These are phyloP conservation scores for Cryphonectria parasitica DNA, from an alignment of 2,329 filamentous ascomycete genomes.

Conservation along the genomic window DNA sequence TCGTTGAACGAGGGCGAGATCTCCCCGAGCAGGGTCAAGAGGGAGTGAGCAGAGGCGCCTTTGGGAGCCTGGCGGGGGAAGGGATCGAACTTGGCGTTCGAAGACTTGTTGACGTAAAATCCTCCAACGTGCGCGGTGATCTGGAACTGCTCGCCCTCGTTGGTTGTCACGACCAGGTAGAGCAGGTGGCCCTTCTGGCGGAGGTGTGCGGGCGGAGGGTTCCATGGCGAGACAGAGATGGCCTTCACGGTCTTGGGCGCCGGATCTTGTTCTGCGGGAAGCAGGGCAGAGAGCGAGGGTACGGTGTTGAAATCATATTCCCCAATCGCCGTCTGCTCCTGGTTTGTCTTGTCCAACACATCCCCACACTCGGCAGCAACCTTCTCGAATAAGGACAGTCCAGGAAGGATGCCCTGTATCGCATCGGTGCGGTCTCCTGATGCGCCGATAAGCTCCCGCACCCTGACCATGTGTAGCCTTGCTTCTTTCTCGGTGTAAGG, in stretches of 20 bases:
- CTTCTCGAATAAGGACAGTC: conserved; percentile 83
- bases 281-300: conserved; percentile 69
- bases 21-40: conserved; percentile 76
- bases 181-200: conserved; percentile 90
- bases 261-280: conserved; percentile 68
- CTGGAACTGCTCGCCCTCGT: conserved; percentile 92
- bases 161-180: conserved; percentile 86
- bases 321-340: conserved; percentile 47
- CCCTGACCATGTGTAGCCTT: conserved; percentile 87
- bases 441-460: conserved; percentile 91
- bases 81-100: conserved; percentile 93
- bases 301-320: conserved; percentile 78
- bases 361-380: conserved; percentile 57
- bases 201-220: conserved; percentile 89
- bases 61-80: conserved; percentile 80
- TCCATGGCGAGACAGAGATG: conserved; percentile 90
- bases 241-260: conserved; percentile 90
- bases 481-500: conserved; percentile 99
- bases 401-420: conserved; percentile 82
- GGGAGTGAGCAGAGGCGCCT: conserved; percentile 78
- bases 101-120: conserved; percentile 97
- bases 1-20: conserved; percentile 83
- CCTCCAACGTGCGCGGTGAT: conserved; percentile 92
- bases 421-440: conserved; percentile 86
- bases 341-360: conserved; percentile 52